Base-by-base conservation (phyloP, 176 grass and related monocot species). In the Avena sativa region DNA sequence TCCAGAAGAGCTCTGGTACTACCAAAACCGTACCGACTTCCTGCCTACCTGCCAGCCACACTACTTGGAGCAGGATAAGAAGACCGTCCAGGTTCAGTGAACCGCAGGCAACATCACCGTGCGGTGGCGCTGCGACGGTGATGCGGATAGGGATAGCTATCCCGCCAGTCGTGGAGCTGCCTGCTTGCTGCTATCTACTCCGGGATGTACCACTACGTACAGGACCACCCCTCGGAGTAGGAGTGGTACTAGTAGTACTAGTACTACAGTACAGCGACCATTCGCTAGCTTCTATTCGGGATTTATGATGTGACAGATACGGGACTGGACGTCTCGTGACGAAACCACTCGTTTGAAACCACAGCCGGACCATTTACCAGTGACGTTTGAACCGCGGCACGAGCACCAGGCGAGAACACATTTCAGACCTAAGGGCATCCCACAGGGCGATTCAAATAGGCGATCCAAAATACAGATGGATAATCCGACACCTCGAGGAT, bases 21-120 rank as follows among this genome's bases (percentile, higher is more conserved):
- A 13, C 74, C 61, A 2, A 71, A 61, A 12, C 12, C 26, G 10
- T 25, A 20, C 64, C 2, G 73, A n/a, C 28, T 17, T 34, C 14
- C 64, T 67, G 64, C 64, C 64, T 67, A 67, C 30, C 57, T 20
- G 19, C 36, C 19, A 77, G 20, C 78, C 32, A 10, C 9, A 58
- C 3, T 36, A 23, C 6, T 19, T 9, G 13, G 19, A 23, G 64
- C 28, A 67, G 8, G 59, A 50, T 67, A 85, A 85, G 77, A 46
- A 11, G 21, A 3, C 17, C 6, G 83, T 89, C 78, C 12, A 85
- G 77, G 69, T 76, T 47, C 69, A 58, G 7, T 76, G 83, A 85
- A 85, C 83, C 69, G 20, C 71, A 4, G 17, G 48, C 46, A 16
- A 8, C 15, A 9, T 26, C 7, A 9, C 25, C 49, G 5, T 48